Evolutionary conservation across 1,284 basidiomycete genomes (phyloP).

Genomic region (Apiotrichum siamense): DNA sequence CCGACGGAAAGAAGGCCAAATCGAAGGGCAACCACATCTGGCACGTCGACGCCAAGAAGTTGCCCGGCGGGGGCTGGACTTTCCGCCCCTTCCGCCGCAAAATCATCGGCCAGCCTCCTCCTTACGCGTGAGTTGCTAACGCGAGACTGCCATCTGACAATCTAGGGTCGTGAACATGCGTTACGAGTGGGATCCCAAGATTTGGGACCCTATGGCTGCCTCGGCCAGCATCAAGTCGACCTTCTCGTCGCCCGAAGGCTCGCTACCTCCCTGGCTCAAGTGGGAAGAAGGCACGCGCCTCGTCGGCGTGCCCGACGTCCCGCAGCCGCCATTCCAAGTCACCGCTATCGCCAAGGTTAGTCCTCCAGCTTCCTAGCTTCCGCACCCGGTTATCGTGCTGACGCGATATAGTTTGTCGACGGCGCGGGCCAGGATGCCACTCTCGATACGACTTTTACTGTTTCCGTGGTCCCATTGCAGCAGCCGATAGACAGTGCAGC

Average conservation of each 20-base stretch:
- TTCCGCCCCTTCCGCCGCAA: slow-evolving; percentile 87
- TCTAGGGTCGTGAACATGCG: slow-evolving; percentile 57
- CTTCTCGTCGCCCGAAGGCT: slow-evolving; percentile 64
- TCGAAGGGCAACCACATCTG: slow-evolving; percentile 99
- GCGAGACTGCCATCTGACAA: neutral
- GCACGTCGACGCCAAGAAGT: slow-evolving; percentile 93
- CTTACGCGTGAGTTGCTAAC: slow-evolving; percentile 57
- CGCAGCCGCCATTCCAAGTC: slow-evolving; percentile 23
- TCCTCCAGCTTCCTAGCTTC: neutral
- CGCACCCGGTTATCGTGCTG: neutral
- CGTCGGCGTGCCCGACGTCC: slow-evolving; percentile 28
- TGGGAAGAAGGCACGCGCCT: slow-evolving; percentile 67
- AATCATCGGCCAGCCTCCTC: slow-evolving; percentile 71
- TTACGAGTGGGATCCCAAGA: slow-evolving; percentile 87
- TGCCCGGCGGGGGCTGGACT: slow-evolving; percentile 69
- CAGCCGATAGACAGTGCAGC: neutral
- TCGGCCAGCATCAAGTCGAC: slow-evolving; percentile 67
- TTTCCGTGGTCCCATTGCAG: slow-evolving; percentile 26
- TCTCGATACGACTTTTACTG: slow-evolving; percentile 28
- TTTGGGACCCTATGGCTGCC: slow-evolving; percentile 94
- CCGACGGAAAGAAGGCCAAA: slow-evolving; percentile 98
- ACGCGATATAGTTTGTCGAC: slow-evolving; percentile 25
- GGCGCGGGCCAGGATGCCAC: slow-evolving; percentile 23
- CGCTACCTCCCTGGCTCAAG: slow-evolving; percentile 73
- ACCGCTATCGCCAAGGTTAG: slow-evolving; percentile 26